Evolutionary conservation across 225 moss, liverwort and hornwort species (phyloP).

Genomic region (Anthoceros angustus): DNA sequence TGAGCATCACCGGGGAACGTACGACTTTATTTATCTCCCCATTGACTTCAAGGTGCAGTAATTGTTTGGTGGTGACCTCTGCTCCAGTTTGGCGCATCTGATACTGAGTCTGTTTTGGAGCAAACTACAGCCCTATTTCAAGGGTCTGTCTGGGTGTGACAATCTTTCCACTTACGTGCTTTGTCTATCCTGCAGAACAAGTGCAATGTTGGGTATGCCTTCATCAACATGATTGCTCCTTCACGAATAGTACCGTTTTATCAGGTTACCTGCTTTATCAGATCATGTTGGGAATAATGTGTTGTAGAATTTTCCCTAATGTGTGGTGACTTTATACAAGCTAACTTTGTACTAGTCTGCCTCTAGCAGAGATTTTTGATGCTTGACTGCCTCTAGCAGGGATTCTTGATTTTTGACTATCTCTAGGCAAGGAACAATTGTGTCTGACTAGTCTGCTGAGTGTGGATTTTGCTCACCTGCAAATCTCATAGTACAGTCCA

Average conservation of each 20-base stretch:
- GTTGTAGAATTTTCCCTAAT: background rate
- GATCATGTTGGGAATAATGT: background rate
- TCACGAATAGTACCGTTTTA: conserved; percentile 83
- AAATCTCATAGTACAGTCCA: background rate
- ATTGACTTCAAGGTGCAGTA: conserved; percentile 87
- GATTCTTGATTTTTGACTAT: too few relatives aligned
- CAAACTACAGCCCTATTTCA: background rate
- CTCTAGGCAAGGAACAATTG: too few relatives aligned
- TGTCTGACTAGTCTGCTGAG: too few relatives aligned
- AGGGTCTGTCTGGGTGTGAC: background rate
- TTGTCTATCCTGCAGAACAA: conserved; percentile 47
- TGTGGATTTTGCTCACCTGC: too few relatives aligned
- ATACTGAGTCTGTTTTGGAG: background rate
- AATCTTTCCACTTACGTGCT: background rate
- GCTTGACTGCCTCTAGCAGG: too few relatives aligned
- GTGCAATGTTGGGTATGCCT: conserved; percentile 94
- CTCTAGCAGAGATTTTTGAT: too few relatives aligned
- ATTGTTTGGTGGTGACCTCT: background rate
- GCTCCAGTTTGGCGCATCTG: background rate
- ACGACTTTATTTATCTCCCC: conserved; percentile 95
- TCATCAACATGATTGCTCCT: conserved; percentile 94
- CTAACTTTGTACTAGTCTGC: too few relatives aligned
- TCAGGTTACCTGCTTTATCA: conserved; percentile 24
- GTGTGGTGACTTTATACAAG: background rate
- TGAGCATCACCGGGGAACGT: conserved; percentile 91